Evolutionary conservation across 106 monocot genomes (phyloP).

Genomic region (Phalaenopsis equestris): DNA sequence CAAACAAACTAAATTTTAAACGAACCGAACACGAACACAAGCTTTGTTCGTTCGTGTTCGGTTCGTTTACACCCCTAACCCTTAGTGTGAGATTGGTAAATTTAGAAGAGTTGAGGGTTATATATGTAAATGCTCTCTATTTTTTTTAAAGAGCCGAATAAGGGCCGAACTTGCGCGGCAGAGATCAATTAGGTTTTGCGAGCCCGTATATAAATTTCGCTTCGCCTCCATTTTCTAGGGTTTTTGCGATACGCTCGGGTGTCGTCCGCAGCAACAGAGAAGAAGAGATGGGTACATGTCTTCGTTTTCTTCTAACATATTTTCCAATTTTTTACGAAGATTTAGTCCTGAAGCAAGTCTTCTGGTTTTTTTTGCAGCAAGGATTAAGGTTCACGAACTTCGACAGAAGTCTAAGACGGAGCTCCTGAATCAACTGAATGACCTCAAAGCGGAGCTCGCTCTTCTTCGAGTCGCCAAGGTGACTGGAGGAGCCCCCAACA

Average conservation of each 20-base stretch:
- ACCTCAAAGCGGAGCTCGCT: constrained; percentile 46
- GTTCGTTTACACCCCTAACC: no score
- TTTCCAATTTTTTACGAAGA: background rate
- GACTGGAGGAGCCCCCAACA: constrained; percentile 56
- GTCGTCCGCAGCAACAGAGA: background rate
- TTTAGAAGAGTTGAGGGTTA: no score
- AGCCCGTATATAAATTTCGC: no score
- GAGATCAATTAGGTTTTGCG: no score
- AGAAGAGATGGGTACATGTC: background rate
- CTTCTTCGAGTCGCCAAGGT: constrained; percentile 52
- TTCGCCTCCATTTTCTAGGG: background rate
- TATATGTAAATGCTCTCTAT: no score
- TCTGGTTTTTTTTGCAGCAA: constrained; percentile 17
- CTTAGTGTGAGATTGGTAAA: no score
- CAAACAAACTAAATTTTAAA: no score
- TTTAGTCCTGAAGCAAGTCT: background rate
- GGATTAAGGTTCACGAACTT: constrained; percentile 52
- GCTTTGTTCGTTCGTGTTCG: no score
- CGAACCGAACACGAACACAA: no score
- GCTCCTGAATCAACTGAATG: constrained; percentile 38
- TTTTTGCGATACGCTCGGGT: background rate
- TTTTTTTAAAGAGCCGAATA: no score
- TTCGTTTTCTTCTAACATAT: background rate
- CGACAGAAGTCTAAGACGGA: constrained; percentile 34
- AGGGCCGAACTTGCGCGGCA: no score